Base-by-base conservation (phyloP, 208 protist species). In the Leptomonas pyrrhocoris region DNA sequence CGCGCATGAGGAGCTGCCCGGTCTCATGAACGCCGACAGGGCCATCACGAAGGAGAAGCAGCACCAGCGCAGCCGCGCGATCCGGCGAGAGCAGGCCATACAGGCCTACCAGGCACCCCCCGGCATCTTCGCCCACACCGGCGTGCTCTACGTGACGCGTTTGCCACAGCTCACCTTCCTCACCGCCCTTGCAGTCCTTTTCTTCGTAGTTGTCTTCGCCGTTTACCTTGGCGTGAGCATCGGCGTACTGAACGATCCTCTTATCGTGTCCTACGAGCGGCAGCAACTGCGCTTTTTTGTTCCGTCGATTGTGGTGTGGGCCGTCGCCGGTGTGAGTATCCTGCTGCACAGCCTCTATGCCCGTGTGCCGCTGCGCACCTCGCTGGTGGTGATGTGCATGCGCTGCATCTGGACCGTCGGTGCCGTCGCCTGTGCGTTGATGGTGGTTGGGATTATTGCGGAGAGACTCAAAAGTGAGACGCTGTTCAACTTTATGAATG, bases 1-100 rank as follows among this genome's bases (percentile, higher is more conserved):
- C 50, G 77, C 77, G 15, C 74, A 74, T 18, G 77, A 95, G 70
- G 86, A 95, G 80, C 74, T 93, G 27, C 56, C 49, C 1, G 46
- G 61, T 34, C 79, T 95, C 15, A 23, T 90, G 25, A 84, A 83
- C 54, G 60, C 80, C 2, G 81, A 90, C 59, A 67, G 73, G 27
- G 79, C 65, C 13, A 87, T 90, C 23, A 25, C 1, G 51, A 31
- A 60, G 63, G 38, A 70, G 48, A 68, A 80, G 64, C 59, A 55
- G 27, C 48, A 23, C 16, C 48, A n/a, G 30, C 21, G 18, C 57
- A 53, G 31, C 64, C 34, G 7, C 9, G 34, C 34, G 7, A 9
- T 9, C 3, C 7, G 34, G 3, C 7, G 3, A 9, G 3, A 3
- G 7, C 7, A 38, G 28, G 62, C 65, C 45, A 58, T 59, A 23